These are phyloP conservation scores for Kalanchoe fedtschenkoi DNA, from an alignment of 164 flowering plant genomes.

Conservation along the genomic window DNA sequence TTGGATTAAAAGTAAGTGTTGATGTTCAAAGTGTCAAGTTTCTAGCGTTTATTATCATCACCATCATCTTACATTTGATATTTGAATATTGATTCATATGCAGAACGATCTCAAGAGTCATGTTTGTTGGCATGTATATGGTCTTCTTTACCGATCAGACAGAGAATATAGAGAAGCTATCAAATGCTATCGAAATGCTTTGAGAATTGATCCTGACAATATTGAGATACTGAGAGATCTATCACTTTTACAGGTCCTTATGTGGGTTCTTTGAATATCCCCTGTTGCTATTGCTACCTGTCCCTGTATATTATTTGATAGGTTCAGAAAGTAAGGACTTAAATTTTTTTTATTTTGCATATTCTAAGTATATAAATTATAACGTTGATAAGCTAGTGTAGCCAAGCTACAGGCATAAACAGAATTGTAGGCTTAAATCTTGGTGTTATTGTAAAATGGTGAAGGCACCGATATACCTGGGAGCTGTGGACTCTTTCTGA, in stretches of 20 bases:
- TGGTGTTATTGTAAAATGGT: too few relatives aligned
- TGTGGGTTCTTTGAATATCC: not conserved
- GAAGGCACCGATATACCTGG: too few relatives aligned
- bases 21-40: slow-evolving; percentile 1
- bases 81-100: slow-evolving; percentile 12
- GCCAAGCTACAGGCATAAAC: too few relatives aligned
- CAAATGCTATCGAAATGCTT: slow-evolving; percentile 92
- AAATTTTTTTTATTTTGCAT: too few relatives aligned
- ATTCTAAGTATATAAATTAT: too few relatives aligned
- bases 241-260: slow-evolving; percentile 82
- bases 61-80: not conserved
- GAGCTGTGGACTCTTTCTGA: too few relatives aligned
- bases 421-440: too few relatives aligned
- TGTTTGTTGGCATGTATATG: slow-evolving; percentile 99
- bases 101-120: slow-evolving; percentile 99
- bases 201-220: slow-evolving; percentile 94
- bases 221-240: slow-evolving; percentile 91
- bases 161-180: slow-evolving; percentile 98
- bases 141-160: slow-evolving; percentile 95
- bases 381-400: too few relatives aligned
- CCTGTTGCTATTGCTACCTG: not conserved
- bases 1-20: slow-evolving; percentile 70
- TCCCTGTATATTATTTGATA: too few relatives aligned
- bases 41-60: not conserved
- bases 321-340: too few relatives aligned